A percentile compares a stretch with the other conserved stretches of the same genome.
phyloP scores from a whole-genome alignment of 306 rosid genomes.

The Sophora flavescens region DNA sequence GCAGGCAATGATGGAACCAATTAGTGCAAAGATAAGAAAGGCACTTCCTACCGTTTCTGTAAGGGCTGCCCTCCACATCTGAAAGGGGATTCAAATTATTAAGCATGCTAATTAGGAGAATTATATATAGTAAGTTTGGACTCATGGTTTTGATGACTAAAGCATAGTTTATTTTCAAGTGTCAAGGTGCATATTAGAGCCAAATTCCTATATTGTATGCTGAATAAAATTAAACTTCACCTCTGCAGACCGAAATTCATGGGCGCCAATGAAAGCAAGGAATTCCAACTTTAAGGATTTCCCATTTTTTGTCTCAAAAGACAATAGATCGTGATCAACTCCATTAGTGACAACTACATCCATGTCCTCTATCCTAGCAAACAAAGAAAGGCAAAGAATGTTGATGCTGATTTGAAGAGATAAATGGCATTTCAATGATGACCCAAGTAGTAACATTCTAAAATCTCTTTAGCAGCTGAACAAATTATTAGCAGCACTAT shows the following conservation, averaged over 20 bases:
- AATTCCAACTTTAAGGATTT: background rate
- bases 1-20: background rate
- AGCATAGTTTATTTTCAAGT: background rate
- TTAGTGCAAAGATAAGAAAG: background rate
- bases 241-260: constrained; percentile 23
- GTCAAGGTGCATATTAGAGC: background rate
- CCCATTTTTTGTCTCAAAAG: background rate
- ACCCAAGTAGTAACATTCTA: background rate
- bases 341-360: background rate
- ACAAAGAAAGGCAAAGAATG: background rate
- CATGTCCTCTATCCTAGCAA: background rate
- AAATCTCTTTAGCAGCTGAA: background rate
- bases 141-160: background rate
- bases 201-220: background rate
- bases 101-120: background rate
- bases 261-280: constrained; percentile 37
- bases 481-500: too few relatives aligned
- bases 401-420: background rate
- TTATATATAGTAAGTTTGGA: background rate
- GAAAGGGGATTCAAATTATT: background rate
- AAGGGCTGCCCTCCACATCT: constrained; percentile 2
- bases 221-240: constrained; percentile 1
- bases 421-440: background rate
- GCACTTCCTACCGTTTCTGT: background rate
- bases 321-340: background rate